Evolutionary conservation across 768 basidiomycete genomes (phyloP).

Genomic region (Agaricus subrufescens): DNA sequence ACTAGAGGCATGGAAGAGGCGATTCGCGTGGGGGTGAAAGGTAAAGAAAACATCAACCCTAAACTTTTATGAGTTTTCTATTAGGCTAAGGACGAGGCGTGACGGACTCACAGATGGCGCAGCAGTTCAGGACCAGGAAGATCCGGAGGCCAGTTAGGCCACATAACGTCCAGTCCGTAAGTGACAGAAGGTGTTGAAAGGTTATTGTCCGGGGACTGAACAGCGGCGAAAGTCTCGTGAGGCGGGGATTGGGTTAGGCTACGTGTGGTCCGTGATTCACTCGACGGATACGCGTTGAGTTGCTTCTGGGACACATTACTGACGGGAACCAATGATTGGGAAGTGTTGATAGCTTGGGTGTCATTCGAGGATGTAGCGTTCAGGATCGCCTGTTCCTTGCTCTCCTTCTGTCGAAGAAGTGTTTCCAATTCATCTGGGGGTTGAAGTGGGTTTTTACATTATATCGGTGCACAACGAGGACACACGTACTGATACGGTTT

Average conservation of each 20-base stretch:
- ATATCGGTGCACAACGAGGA: background rate
- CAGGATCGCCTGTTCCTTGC: background rate
- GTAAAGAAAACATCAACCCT: conserved; percentile 79
- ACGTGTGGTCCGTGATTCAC: conserved; percentile 11
- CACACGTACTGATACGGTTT: conserved; percentile 57
- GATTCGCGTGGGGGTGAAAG: conserved; percentile 68
- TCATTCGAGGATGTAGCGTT: background rate
- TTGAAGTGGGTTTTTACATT: background rate
- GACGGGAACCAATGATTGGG: background rate
- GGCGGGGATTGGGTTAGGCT: conserved; percentile 22
- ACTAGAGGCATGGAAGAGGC: conserved; percentile 61
- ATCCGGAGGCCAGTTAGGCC: conserved; percentile 57
- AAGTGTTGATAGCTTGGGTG: background rate
- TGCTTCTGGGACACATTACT: background rate
- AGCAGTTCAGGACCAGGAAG: conserved; percentile 61
- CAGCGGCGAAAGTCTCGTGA: conserved; percentile 13
- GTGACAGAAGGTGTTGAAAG: conserved; percentile 15
- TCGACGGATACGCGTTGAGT: background rate
- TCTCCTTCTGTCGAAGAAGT: conserved; percentile 56
- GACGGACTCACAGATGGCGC: conserved; percentile 56
- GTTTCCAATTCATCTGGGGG: conserved; percentile 61
- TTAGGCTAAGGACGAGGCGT: background rate
- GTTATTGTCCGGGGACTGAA: conserved; percentile 10
- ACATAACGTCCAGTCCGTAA: conserved; percentile 35
- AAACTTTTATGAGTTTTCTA: background rate